phyloP scores from a whole-genome alignment of 352 stramenopile genomes.

The Globisporangium canariense region DNA sequence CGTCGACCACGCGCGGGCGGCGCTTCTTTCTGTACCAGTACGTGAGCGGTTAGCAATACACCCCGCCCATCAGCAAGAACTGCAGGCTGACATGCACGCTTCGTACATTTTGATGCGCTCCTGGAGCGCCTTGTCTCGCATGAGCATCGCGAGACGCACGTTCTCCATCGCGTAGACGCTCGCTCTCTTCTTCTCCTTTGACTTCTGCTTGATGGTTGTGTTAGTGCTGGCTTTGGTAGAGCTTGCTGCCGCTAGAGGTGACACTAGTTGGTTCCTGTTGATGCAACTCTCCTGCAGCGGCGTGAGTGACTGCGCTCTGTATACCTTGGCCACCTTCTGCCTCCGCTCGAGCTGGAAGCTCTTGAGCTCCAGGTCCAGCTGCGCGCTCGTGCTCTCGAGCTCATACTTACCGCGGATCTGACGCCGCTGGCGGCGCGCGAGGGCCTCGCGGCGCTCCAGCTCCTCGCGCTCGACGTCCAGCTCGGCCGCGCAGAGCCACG shows the following conservation, averaged over 20 bases:
- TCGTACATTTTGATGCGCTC: constrained; percentile 39
- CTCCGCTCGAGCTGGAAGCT: constrained; percentile 38
- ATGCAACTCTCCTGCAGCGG: background rate
- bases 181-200: constrained; percentile 15
- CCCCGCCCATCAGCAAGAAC: background rate
- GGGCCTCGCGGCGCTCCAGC: constrained; percentile 94
- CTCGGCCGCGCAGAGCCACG: constrained; percentile 58
- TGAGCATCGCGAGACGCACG: constrained; percentile 41
- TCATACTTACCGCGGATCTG: constrained; percentile 50
- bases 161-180: constrained; percentile 68
- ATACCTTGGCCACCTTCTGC: background rate
- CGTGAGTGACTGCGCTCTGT: constrained; percentile 16
- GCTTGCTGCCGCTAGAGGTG: background rate
- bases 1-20: constrained; percentile 58
- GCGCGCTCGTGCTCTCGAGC: constrained; percentile 31
- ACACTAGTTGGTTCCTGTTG: constrained; percentile 5
- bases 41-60: background rate
- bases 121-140: constrained; percentile 37
- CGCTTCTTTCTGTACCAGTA: constrained; percentile 33
- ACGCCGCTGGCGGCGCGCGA: constrained; percentile 90
- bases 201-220: background rate
- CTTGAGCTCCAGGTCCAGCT: constrained; percentile 52
- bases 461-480: constrained; percentile 61
- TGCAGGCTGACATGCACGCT: background rate
- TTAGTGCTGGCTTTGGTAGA: background rate